Conservation (phyloP, 768 basidiomycete species). For the Tricholoma bakamatsutake region DNA sequence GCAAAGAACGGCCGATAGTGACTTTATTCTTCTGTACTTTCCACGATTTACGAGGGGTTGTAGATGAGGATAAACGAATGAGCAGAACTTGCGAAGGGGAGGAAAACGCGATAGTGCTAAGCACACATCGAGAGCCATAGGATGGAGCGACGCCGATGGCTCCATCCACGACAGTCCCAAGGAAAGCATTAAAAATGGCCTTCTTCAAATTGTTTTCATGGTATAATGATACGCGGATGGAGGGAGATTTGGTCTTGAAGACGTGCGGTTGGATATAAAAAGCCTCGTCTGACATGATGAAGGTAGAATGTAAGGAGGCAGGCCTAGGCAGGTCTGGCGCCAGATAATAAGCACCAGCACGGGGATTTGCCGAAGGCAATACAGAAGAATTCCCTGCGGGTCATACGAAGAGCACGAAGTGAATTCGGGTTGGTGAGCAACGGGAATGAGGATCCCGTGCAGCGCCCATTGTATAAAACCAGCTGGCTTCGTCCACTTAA, state of each 20-base stretch:
- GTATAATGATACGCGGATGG: constrained; percentile 23
- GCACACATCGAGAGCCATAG: constrained; percentile 27
- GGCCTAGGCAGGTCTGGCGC: background rate
- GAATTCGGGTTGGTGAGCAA: background rate
- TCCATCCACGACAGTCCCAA: constrained; percentile 18
- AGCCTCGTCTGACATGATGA: constrained; percentile 14
- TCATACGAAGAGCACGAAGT: background rate
- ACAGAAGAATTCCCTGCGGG: background rate
- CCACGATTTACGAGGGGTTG: constrained; percentile 6
- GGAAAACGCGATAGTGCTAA: constrained; percentile 36
- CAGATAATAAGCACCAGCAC: background rate
- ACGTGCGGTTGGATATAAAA: constrained; percentile 28
- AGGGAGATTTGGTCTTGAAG: constrained; percentile 19
- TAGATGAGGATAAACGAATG: constrained; percentile 21
- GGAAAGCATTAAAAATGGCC: constrained; percentile 21
- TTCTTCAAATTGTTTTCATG: constrained; percentile 21
- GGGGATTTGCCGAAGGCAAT: background rate
- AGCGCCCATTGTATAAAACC: too few relatives aligned
- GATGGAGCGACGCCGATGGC: constrained; percentile 38
- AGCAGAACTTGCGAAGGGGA: constrained; percentile 29
- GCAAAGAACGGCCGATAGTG: constrained; percentile 12
- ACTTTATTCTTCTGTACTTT: background rate
- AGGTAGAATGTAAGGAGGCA: background rate
- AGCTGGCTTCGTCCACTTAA: background rate
- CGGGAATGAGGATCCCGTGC: background rate